These are phyloP conservation scores for Fusarium napiforme DNA, from an alignment of 2,329 filamentous ascomycete species.

Conservation along the genomic window DNA sequence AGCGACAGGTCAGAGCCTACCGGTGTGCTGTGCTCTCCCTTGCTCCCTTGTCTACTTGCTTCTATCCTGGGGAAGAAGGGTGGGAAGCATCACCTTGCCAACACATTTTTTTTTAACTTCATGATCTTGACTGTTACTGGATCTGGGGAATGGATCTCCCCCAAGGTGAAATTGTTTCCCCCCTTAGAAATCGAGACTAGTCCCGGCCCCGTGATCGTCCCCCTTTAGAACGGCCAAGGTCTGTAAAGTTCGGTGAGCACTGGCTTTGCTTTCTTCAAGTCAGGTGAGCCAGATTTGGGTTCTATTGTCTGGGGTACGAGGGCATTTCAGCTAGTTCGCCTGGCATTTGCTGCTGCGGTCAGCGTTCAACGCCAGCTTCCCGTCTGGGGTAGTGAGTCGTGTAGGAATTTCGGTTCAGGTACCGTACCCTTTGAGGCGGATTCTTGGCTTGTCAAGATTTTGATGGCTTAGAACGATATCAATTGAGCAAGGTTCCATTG, in stretches of 20 bases:
- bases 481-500: constrained; percentile 12
- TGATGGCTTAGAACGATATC: constrained; percentile 9
- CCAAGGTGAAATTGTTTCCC: constrained; percentile 13
- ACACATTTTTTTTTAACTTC: constrained; percentile 25
- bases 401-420: constrained; percentile 20
- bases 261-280: constrained; percentile 18
- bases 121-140: constrained; percentile 33
- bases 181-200: constrained; percentile 28
- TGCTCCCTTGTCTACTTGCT: constrained; percentile 5
- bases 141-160: constrained; percentile 34
- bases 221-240: constrained; percentile 36
- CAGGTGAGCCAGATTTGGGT: constrained; percentile 35
- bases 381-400: constrained; percentile 40
- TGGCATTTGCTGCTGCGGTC: constrained; percentile 19
- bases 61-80: constrained; percentile 19
- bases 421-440: background rate
- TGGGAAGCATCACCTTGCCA: constrained; percentile 28
- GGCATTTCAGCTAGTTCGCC: constrained; percentile 29
- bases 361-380: constrained; percentile 26
- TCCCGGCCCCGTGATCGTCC: constrained; percentile 37
- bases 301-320: constrained; percentile 27
- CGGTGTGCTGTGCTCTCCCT: constrained; percentile 19
- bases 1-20: constrained; percentile 14
- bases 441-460: constrained; percentile 18
- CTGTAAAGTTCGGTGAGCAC: constrained; percentile 43